phyloP scores from a whole-genome alignment of 2,329 filamentous ascomycete genomes.

The Colletotrichum eremochloae region DNA sequence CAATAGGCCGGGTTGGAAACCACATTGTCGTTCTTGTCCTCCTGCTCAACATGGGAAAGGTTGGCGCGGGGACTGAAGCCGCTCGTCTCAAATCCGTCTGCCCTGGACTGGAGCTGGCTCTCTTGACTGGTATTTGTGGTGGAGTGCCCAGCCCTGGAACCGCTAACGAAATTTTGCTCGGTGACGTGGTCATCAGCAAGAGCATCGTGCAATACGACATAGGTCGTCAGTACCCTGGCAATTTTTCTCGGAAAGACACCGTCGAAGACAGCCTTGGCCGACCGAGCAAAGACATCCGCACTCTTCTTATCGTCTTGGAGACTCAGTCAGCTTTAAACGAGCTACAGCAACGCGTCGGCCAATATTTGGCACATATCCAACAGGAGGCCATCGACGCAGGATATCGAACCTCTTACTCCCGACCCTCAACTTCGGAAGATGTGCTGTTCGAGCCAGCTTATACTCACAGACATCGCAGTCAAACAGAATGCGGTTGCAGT shows the following conservation, averaged over 20 bases:
- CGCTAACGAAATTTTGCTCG: slow-evolving; percentile 43
- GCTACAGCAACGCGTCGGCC: slow-evolving; percentile 31
- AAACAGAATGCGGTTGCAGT: slow-evolving; percentile 26
- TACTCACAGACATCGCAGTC: slow-evolving; percentile 48
- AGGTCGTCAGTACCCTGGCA: slow-evolving; percentile 42
- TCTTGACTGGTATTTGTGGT: slow-evolving; percentile 46
- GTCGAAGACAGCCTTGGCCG: slow-evolving; percentile 41
- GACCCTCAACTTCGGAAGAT: slow-evolving; percentile 48
- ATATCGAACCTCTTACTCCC: slow-evolving; percentile 42
- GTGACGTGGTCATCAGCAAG: slow-evolving; percentile 52
- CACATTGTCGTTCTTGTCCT: slow-evolving; percentile 49
- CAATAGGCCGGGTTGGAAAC: slow-evolving; percentile 47
- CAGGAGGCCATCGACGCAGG: slow-evolving; percentile 23
- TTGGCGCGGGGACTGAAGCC: slow-evolving; percentile 45
- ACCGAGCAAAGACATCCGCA: slow-evolving; percentile 45
- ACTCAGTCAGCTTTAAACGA: slow-evolving; percentile 37
- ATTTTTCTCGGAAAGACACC: slow-evolving; percentile 41
- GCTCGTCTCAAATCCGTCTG: slow-evolving; percentile 52
- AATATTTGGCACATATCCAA: slow-evolving; percentile 43
- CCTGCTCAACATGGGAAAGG: slow-evolving; percentile 49
- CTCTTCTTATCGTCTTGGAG: slow-evolving; percentile 45
- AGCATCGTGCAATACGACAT: slow-evolving; percentile 44
- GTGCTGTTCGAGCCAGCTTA: slow-evolving; percentile 47
- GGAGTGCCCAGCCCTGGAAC: slow-evolving; percentile 38
- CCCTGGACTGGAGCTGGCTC: slow-evolving; percentile 46